Conservation (phyloP, 148 eudicot species). For the Nyssa sinensis region DNA sequence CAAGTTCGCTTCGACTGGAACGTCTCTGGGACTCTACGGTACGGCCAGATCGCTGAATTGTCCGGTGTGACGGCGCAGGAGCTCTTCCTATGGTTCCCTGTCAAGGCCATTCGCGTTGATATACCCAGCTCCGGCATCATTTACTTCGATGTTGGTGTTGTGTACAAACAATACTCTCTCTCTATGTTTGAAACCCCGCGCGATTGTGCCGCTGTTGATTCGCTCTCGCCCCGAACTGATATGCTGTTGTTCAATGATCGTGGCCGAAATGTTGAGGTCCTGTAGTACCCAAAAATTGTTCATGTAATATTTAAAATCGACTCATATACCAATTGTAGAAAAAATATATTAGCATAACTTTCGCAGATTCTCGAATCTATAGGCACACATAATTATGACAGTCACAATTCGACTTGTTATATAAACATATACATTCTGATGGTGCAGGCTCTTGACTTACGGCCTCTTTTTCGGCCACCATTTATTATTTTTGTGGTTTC, state of each 20-base stretch:
- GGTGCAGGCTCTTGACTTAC: too few relatives aligned
- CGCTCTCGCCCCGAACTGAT: neutral
- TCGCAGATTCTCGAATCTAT: too few relatives aligned
- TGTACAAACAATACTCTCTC: constrained; percentile 41
- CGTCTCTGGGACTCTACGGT: constrained; percentile 27
- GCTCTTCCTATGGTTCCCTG: constrained; percentile 51
- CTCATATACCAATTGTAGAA: too few relatives aligned
- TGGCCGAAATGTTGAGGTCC: neutral
- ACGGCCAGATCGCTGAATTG: constrained; percentile 28
- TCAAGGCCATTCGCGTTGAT: constrained; percentile 41
- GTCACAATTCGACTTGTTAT: too few relatives aligned
- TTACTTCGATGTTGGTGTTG: constrained; percentile 48
- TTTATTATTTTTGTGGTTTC: too few relatives aligned
- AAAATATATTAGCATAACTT: too few relatives aligned
- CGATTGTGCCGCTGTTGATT: constrained; percentile 19
- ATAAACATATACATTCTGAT: too few relatives aligned
- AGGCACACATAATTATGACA: too few relatives aligned
- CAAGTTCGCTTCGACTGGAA: constrained; percentile 25
- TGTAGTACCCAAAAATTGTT: too few relatives aligned
- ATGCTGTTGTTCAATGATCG: neutral
- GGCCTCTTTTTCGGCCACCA: too few relatives aligned
- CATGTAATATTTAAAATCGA: too few relatives aligned
- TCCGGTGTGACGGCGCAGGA: constrained; percentile 45
- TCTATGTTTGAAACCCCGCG: constrained; percentile 44
- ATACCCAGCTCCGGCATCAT: constrained; percentile 42